Base-by-base conservation (phyloP, 108 stramenopile species). In the Discostella pseudostelligera region DNA sequence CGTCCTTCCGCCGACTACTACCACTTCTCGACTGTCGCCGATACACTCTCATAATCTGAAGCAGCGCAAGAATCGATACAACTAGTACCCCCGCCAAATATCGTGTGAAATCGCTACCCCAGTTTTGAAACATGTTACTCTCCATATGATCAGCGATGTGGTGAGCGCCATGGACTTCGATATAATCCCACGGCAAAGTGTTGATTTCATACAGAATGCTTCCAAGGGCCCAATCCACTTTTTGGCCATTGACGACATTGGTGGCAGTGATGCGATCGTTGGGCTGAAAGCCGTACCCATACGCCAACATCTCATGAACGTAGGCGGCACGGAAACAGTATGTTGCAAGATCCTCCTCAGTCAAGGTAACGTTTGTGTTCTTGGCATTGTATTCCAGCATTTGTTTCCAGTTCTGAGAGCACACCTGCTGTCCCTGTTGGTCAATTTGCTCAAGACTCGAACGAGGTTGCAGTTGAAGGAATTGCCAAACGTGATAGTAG, bases 121-220 rank as follows among this genome's bases (percentile, higher is more conserved):
- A 72, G 46, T 58, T 40, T 16, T 29, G 21, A 29, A 65, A 43
- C 22, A 64, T 5, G 25, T 58, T 32, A 17, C 49, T 24, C 42
- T 56, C 35, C n/a, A 59, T 46, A 6, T 19, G 51, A 13, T 63
- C 19, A 53, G 35, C 50, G 2, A 65, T 40, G 22, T 74, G 72
- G 10, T 66, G 56, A 21, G 45, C 46, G 24, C 72, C 53, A 24
- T 74, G 65, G 0, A 44, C 39, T 43, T 74, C 47, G 37, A 74
- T 53, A 21, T 74, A 74, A 29, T 74, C 72, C 72, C 72, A 74
- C 22, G 72, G 74, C 22, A 70, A 62, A 11, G 85, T 87, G 62
- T 96, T 96, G 77, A 96, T 93, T 78, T 96, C 95, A 68, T 94
- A 96, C 12, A 96, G 76, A 47, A 89, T 92, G 37, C 84, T 76